phyloP scores from a whole-genome alignment of 2,329 filamentous ascomycete species.

The Bipolaris gigantea region DNA sequence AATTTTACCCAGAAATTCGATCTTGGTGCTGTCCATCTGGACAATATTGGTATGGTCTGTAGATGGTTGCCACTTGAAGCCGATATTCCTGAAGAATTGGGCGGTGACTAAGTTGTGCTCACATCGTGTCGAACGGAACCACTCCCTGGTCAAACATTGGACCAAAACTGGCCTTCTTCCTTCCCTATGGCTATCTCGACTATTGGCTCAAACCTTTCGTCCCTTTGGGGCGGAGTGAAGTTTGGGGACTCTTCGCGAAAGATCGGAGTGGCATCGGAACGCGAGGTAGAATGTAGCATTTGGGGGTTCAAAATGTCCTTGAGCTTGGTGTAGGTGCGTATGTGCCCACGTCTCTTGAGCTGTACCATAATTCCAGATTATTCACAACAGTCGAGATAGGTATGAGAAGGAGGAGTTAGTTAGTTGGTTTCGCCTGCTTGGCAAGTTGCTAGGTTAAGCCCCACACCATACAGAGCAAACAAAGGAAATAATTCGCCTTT shows the following conservation, averaged over 20 bases:
- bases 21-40: not conserved
- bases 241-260: not conserved
- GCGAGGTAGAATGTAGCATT: no score
- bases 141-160: not conserved
- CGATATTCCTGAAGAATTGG: not conserved
- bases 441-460: no score
- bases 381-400: not conserved
- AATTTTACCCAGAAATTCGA: not conserved
- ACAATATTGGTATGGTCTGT: not conserved
- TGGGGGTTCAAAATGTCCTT: no score
- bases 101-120: not conserved
- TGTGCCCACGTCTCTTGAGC: not conserved
- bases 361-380: not conserved
- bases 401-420: not conserved
- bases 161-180: not conserved
- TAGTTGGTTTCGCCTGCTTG: no score
- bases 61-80: not conserved
- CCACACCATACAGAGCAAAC: no score
- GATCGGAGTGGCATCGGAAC: no score
- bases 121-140: not conserved
- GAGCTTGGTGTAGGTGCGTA: not conserved
- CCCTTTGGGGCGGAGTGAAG: not conserved
- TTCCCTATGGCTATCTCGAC: not conserved
- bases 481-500: no score
- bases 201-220: not conserved